A percentile compares a stretch with the other conserved stretches of the same genome.
Conservation (phyloP, 768 basidiomycete genomes). For the Coprinellus aureogranulatus region DNA sequence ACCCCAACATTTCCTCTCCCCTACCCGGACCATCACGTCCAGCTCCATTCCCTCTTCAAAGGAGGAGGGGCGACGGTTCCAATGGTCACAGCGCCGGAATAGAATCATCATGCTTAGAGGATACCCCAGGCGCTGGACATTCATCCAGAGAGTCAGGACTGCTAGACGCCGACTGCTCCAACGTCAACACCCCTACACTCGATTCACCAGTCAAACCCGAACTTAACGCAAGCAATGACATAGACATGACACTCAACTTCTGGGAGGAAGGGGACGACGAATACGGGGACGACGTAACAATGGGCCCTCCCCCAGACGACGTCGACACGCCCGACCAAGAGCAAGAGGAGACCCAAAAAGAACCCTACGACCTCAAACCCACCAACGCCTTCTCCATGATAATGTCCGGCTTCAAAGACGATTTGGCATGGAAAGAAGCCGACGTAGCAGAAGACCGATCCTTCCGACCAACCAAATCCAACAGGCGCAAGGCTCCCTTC, state of each 20-base stretch:
- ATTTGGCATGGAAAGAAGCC: constrained; percentile 83
- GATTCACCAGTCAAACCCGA: neutral
- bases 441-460: constrained; percentile 47
- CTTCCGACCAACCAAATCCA: constrained; percentile 44
- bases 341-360: constrained; percentile 3
- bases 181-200: neutral
- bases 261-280: constrained; percentile 80
- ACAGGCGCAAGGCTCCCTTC: constrained; percentile 79
- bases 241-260: constrained; percentile 35
- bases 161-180: neutral
- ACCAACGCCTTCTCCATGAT: constrained; percentile 71
- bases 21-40: too few relatives aligned
- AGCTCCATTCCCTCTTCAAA: too few relatives aligned
- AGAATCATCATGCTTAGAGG: too few relatives aligned
- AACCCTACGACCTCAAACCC: constrained; percentile 17
- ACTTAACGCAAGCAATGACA: constrained; percentile 13
- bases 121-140: neutral
- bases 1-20: too few relatives aligned
- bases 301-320: constrained; percentile 5
- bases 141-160: too few relatives aligned
- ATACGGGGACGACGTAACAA: constrained; percentile 9
- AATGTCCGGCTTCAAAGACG: constrained; percentile 85
- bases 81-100: too few relatives aligned
- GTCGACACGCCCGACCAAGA: constrained; percentile 7
- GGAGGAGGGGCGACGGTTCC: too few relatives aligned